Evolutionary conservation across 2,329 filamentous ascomycete species (phyloP), one percentile per base, ranked within the genome.

Genomic region (Daldinia eschscholtzii): DNA sequence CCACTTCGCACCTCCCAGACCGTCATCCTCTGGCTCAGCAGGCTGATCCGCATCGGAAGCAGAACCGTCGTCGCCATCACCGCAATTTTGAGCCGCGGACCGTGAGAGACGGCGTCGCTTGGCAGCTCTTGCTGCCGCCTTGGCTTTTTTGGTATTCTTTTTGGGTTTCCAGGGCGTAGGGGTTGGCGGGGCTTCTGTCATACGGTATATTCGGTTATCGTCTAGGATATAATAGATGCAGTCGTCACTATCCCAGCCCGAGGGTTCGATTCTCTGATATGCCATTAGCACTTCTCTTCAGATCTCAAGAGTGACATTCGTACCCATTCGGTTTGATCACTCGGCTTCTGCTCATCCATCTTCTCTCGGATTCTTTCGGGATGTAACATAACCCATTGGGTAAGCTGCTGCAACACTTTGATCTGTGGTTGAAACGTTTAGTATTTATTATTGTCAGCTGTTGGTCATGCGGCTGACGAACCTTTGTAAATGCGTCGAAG

Each of bases 191-290:
- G 91, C 87, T 67, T 97, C 93, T n/a, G 92, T 93, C 68, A 92
- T 86, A 63, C 94, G 92, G 79, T 99, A 99, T 46, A 99, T 84
- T 70, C 96, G 89, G 75, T 98, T 97, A 78, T 99, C 96, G 75
- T 98, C 95, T 3, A 99, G 87, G 2, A 98, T 91, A 76, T 92
- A 97, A 78, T 98, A 97, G 39, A 90, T 90, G 41, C 93, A 91
- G 71, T 97, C 94, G 53, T 97, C 86, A 23, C 89, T 86, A 79
- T 99, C 96, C 89, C 93, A 98, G 9, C 96, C 96, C 70, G 92
- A 90, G 0, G 92, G 91, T 76, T 95, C 92, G 72, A 96, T 93
- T 67, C 90, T 85, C 89, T 91, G 60, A 4, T 18, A 15, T 13
- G 20, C 37, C 28, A 70, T 81, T 71, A 81, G 77, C 65, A 52